A percentile compares a stretch with the other conserved stretches of the same genome.
Evolutionary conservation across 371 early-diverging fungal species (phyloP).

Genomic region (Mucor piriformis): DNA sequence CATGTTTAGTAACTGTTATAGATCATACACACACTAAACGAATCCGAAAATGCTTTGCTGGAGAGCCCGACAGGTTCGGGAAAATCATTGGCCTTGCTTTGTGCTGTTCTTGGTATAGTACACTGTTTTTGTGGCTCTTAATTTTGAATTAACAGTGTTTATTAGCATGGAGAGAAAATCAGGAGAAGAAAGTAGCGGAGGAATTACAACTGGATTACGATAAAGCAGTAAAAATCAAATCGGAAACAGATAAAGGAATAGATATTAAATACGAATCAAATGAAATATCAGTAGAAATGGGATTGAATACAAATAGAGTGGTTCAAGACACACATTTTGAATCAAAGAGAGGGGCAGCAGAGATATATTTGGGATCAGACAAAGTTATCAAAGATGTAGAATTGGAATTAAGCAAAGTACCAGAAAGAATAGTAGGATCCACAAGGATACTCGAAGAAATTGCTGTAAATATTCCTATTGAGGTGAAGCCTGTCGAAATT

Average conservation of each 20-base stretch:
- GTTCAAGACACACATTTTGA: too few relatives aligned
- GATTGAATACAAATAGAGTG: too few relatives aligned
- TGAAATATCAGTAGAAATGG: not conserved
- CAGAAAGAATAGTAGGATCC: too few relatives aligned
- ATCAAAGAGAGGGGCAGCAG: too few relatives aligned
- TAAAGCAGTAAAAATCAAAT: not conserved
- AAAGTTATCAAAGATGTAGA: too few relatives aligned
- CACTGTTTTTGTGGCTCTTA: not conserved
- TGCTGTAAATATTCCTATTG: too few relatives aligned
- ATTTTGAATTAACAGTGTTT: not conserved
- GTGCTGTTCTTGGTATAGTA: conserved; percentile 51
- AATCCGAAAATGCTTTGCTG: conserved; percentile 53
- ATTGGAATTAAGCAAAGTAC: too few relatives aligned
- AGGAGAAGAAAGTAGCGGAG: conserved; percentile 15
- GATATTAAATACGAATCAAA: not conserved
- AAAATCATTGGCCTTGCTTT: conserved; percentile 60
- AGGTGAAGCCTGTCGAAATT: not conserved
- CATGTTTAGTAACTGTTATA: conserved; percentile 8
- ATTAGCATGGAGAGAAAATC: conserved; percentile 31
- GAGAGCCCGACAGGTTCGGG: conserved; percentile 70
- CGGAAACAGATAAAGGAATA: not conserved
- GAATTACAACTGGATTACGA: not conserved
- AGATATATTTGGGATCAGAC: too few relatives aligned
- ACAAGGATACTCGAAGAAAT: too few relatives aligned
- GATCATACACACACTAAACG: conserved; percentile 57